Conservation (phyloP, 768 basidiomycete genomes). For the Tylopilus intermedius region DNA sequence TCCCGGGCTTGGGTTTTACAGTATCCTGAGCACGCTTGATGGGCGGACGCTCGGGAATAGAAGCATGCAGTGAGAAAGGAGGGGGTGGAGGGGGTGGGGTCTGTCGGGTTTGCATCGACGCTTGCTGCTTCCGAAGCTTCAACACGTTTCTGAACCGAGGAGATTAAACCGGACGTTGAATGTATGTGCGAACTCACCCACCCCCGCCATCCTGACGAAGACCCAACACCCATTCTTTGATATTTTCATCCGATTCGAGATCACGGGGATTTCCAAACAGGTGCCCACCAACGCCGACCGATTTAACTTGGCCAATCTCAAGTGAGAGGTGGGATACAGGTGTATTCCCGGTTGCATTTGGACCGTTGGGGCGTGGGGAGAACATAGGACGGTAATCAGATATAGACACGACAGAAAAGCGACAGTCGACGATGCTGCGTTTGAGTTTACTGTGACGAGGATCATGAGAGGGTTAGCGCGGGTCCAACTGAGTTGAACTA, state of each 20-base stretch:
- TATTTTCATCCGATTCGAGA: slow-evolving; percentile 36
- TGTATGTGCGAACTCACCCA: slow-evolving; percentile 42
- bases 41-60: background rate
- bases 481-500: slow-evolving; percentile 29
- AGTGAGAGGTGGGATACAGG: slow-evolving; percentile 44
- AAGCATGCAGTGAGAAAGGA: background rate
- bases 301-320: slow-evolving; percentile 43
- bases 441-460: slow-evolving; percentile 18
- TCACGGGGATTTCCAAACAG: slow-evolving; percentile 49
- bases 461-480: slow-evolving; percentile 3
- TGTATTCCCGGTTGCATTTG: slow-evolving; percentile 34
- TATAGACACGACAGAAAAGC: slow-evolving; percentile 44
- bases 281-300: slow-evolving; percentile 39
- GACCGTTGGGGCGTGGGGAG: slow-evolving; percentile 45
- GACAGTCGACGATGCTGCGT: slow-evolving; percentile 41
- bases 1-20: slow-evolving; percentile 6
- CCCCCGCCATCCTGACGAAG: slow-evolving; percentile 52
- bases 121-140: slow-evolving; percentile 41
- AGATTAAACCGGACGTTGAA: slow-evolving; percentile 3
- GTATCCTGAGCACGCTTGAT: background rate
- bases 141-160: slow-evolving; percentile 35
- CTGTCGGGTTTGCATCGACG: slow-evolving; percentile 6
- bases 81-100: slow-evolving; percentile 4
- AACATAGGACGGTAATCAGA: slow-evolving; percentile 48
- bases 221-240: slow-evolving; percentile 53